A percentile compares a stretch with the other conserved stretches of the same genome.
phyloP scores from a whole-genome alignment of 129 eudicot species.

The Scalesia atractyloides region DNA sequence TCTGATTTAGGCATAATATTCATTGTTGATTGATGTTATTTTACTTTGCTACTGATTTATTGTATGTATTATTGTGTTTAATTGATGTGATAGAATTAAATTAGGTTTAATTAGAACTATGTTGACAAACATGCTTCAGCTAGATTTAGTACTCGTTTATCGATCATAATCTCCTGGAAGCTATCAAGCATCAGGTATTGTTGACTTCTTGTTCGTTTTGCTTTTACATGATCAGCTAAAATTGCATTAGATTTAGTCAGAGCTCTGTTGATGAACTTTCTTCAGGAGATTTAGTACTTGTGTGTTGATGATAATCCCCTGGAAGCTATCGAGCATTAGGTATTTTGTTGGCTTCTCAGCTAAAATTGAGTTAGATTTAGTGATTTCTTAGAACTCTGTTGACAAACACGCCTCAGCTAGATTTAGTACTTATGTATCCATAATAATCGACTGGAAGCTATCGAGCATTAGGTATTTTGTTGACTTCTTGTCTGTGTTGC shows the following conservation, averaged over 20 bases:
- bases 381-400: background rate
- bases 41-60: background rate
- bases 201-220: too few relatives aligned
- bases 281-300: background rate
- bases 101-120: conserved; percentile 7
- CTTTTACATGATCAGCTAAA: too few relatives aligned
- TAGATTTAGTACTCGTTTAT: background rate
- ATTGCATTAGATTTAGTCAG: too few relatives aligned
- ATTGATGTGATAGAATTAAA: conserved; percentile 4
- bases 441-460: background rate
- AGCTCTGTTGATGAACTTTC: background rate
- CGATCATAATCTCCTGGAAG: background rate
- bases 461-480: background rate
- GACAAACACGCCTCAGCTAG: background rate
- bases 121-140: conserved; percentile 2
- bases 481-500: too few relatives aligned
- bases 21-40: background rate
- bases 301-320: background rate
- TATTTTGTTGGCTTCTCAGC: background rate
- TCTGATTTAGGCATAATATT: conserved; percentile 5
- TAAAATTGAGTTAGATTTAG: too few relatives aligned
- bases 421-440: background rate
- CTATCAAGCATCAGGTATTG: background rate
- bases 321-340: background rate
- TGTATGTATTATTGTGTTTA: background rate